These are phyloP conservation scores for Rhodotorula graminis DNA, from an alignment of 768 basidiomycete species.

Conservation along the genomic window DNA sequence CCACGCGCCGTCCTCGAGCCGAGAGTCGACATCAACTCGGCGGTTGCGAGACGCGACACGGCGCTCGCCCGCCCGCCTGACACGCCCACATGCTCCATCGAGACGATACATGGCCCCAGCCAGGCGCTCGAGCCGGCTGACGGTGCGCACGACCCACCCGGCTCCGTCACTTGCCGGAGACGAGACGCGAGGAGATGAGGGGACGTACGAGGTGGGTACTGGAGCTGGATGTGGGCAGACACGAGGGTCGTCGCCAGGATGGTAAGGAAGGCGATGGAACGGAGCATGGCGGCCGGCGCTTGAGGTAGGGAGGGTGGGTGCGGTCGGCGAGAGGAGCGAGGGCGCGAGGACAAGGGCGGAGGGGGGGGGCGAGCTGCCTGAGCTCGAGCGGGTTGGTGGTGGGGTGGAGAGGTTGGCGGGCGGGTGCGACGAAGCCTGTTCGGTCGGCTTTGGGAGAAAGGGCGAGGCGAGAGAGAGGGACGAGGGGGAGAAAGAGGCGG, in stretches of 20 bases:
- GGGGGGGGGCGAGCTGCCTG: background rate
- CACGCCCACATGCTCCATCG: too few species aligned
- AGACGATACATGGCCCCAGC: background rate
- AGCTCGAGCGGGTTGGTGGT: background rate
- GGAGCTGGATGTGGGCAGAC: conserved; percentile 14
- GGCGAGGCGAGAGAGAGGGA: background rate
- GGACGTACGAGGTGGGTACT: conserved; percentile 26
- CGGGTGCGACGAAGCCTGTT: background rate
- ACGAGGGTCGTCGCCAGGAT: conserved; percentile 5
- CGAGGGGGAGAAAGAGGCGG: background rate
- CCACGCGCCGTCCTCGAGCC: too few species aligned
- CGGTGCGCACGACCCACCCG: background rate
- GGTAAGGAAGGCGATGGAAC: background rate
- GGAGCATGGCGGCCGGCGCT: background rate
- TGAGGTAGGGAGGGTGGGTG: background rate
- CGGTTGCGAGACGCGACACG: too few species aligned
- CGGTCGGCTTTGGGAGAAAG: background rate
- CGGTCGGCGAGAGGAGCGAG: background rate
- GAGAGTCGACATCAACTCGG: background rate
- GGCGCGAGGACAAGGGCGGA: background rate
- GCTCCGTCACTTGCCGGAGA: background rate
- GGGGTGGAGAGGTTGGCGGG: background rate
- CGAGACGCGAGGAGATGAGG: background rate
- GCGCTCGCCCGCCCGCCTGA: background rate
- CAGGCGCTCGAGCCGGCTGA: too few species aligned